Conservation (phyloP, 2,329 filamentous ascomycete species). For the Canariomyces notabilis region DNA sequence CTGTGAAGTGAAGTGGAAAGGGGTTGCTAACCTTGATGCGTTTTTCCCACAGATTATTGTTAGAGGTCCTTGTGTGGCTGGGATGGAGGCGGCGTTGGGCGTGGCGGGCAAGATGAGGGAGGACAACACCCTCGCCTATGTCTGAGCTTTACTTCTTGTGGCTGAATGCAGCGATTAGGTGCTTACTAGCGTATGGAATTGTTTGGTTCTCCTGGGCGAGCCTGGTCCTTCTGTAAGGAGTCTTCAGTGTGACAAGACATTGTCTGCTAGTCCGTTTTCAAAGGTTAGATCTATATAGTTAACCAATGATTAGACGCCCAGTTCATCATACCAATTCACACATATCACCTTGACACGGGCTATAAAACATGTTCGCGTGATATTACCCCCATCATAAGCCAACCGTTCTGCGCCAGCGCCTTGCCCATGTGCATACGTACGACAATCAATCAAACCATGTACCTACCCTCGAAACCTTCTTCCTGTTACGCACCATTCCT, state of each 20-base stretch:
- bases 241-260: no score
- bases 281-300: neutral
- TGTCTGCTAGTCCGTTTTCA: neutral
- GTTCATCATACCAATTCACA: no score
- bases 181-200: no score
- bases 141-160: constrained; percentile 24
- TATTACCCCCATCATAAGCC: neutral
- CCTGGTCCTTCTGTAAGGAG: no score
- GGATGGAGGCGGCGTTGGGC: constrained; percentile 58
- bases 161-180: no score
- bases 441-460: neutral
- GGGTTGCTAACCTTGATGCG: neutral
- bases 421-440: constrained; percentile 1
- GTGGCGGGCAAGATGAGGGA: constrained; percentile 60
- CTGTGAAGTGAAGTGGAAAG: neutral
- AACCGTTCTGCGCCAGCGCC: constrained; percentile 13
- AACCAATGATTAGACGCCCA: neutral
- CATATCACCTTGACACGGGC: no score
- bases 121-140: constrained; percentile 67
- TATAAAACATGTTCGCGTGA: no score
- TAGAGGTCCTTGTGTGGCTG: constrained; percentile 67
- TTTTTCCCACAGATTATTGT: constrained; percentile 55
- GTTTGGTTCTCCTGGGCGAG: no score
- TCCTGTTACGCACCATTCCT: constrained; percentile 58
- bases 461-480: neutral